Evolutionary conservation across 2,329 filamentous ascomycete genomes (phyloP), one percentile per base, ranked within the genome.

Genomic region (Stemphylium vesicarium): DNA sequence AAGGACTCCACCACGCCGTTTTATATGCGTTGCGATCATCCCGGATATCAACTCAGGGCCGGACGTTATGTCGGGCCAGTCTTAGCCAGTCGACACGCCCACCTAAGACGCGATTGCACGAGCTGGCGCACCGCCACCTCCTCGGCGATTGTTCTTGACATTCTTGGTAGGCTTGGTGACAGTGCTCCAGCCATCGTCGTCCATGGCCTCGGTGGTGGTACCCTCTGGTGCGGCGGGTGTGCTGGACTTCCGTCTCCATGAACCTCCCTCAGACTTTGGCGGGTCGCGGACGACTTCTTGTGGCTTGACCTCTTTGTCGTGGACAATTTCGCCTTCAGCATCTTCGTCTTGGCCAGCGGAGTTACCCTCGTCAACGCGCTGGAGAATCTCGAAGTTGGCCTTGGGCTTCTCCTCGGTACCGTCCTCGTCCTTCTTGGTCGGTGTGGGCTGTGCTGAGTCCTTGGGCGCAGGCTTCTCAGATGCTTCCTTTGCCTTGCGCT

Each of bases 381-480:
- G 81, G 56, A 86, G 78, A 63, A 86, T 81, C 65, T 85, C 85
- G 62, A 82, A 83, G 65, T 79, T 83, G 35, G 77, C 77, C 49
- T 79, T 78, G 58, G 77, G 77, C 55, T 80, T 78, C 59, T 81
- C 79, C 37, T 77, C 77, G 15, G 59, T 50, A 22, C 62, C 57
- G 36, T 77, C 71, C 59, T 76, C 68, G 43, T 69, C 70, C 45
- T 73, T 70, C 63, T 67, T 75, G 58, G 62, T 67, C 43, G 65
- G 65, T 47, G 63, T 64, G 40, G 62, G 54, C 53, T 66, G 60
- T 53, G 59, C 75, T 71, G 64, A 82, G 56, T 85, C 82, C 75
- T 87, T 86, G 20, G 60, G 52, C 18, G 62, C 82, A 44, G 85
- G 83, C 65, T 85, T 87, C n/a, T 84, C 87, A 4, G 60, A 57